Evolutionary conservation across 2,329 filamentous ascomycete genomes (phyloP), one percentile per base, ranked within the genome.

Genomic region (Ophiostoma populinum): DNA sequence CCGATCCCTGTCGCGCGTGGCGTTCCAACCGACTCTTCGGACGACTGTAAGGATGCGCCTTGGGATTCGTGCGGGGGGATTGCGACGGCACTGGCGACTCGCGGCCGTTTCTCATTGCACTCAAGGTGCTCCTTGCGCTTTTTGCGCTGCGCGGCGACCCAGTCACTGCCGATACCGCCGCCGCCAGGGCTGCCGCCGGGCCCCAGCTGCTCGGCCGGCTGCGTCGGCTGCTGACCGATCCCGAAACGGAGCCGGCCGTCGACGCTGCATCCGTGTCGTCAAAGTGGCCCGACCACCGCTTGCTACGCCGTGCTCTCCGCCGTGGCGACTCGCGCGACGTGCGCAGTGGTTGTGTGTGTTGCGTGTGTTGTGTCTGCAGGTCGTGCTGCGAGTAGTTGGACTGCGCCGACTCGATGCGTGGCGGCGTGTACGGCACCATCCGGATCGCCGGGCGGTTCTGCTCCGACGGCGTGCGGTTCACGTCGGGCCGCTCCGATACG

Each of bases 351-450:
- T 32, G 20, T 17, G 30, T 22, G 9, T 32, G 32, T 29, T 27
- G 35, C 35, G 28, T 32, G 21, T 20, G 32, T 11, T 33, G 30
- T 15, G 19, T 8, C 2, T 19, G 24, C 7, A 24, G 18, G 30
- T 4, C 21, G 30, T 22, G 30, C n/a, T 22, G 18, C 13, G 19
- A 32, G 30, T 32, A 32, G 11, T 32, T 19, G 3, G 30, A 32
- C 8, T 22, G 35, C 29, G 34, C 42, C 40, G 40, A 41, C 32
- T 54, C 52, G 30, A 52, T 50, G 32, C 55, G 55, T 7, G 61
- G 59, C 29, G 62, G 62, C 16, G 61, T 58, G 43, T 65, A 64
- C 15, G 61, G 61, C 33, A 66, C 62, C 37, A 65, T 45, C 33
- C 62, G 61, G 45, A 66, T 65, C 18, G 30, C 43, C 40, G 55